Conservation (phyloP, 352 stramenopile genomes). For the Globisporangium camurandrum region DNA sequence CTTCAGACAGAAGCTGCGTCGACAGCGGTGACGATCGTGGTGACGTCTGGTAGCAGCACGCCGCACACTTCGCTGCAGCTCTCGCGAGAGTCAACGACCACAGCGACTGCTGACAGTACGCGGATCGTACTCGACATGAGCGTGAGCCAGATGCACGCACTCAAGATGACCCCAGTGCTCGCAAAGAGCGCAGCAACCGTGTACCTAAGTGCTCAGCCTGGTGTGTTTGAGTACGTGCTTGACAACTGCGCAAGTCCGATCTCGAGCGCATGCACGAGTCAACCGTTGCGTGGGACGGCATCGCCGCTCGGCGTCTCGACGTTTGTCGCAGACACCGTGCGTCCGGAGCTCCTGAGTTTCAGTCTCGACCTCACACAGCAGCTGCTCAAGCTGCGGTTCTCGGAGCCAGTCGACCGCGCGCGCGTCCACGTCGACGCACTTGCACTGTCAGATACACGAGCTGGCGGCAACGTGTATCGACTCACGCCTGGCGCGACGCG, state of each 20-base stretch:
- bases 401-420: conserved; percentile 42
- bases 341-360: conserved; percentile 42
- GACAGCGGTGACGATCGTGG: no score
- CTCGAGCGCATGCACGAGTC: conserved; percentile 22
- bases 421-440: conserved; percentile 28
- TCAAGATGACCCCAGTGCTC: conserved; percentile 30
- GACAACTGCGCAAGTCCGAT: conserved; percentile 32
- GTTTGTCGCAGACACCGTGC: conserved; percentile 40
- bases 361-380: conserved; percentile 42
- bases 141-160: conserved; percentile 29
- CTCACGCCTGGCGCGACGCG: conserved; percentile 33
- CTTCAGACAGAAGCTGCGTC: conserved; percentile 26
- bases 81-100: conserved; percentile 27
- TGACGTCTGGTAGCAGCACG: no score
- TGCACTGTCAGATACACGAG: conserved; percentile 31
- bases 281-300: conserved; percentile 12
- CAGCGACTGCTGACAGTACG: conserved; percentile 28
- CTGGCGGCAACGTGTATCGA: conserved; percentile 20
- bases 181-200: conserved; percentile 18
- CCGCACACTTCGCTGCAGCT: conserved; percentile 17
- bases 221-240: conserved; percentile 41
- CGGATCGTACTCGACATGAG: conserved; percentile 35
- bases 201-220: conserved; percentile 22
- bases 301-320: conserved; percentile 19
- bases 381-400: conserved; percentile 64